Percentiles rank a stretch among this genome's conserved stretches.
These are phyloP conservation scores for Leucaena leucocephala DNA, from an alignment of 306 rosid species.

Conservation along the genomic window DNA sequence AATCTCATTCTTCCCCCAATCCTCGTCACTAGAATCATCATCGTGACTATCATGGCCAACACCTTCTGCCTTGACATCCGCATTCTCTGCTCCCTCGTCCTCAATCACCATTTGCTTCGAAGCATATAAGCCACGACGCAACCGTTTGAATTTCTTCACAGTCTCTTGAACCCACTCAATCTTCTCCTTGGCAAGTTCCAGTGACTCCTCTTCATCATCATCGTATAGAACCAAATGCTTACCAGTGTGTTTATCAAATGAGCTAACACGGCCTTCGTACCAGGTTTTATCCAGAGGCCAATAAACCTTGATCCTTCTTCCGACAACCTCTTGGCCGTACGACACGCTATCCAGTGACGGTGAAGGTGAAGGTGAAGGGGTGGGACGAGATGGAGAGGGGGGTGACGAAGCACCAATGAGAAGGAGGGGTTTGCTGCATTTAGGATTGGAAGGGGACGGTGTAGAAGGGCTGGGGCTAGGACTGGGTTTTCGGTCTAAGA, in stretches of 20 bases:
- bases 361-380: conserved; percentile 34
- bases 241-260: conserved; percentile 46
- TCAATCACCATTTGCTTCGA: conserved; percentile 41
- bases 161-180: conserved; percentile 62
- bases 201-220: conserved; percentile 69
- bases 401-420: conserved; percentile 53
- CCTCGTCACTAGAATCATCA: conserved; percentile 77
- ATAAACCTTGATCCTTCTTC: conserved; percentile 71
- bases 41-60: conserved; percentile 23
- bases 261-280: conserved; percentile 77
- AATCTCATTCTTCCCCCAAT: conserved; percentile 69
- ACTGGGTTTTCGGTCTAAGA: conserved; percentile 31
- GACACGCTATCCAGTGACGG: neutral
- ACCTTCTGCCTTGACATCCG: conserved; percentile 22
- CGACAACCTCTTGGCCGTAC: conserved; percentile 56
- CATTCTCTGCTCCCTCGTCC: conserved; percentile 35
- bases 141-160: conserved; percentile 46
- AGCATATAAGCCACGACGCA: conserved; percentile 39
- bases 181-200: conserved; percentile 66
- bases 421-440: conserved; percentile 55
- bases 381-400: conserved; percentile 22
- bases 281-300: conserved; percentile 83
- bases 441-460: conserved; percentile 66
- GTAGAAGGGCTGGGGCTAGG: conserved; percentile 45
- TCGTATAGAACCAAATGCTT: conserved; percentile 72